Conservation (phyloP, 2,329 filamentous ascomycete genomes). For the Bipolaris victoriae region DNA sequence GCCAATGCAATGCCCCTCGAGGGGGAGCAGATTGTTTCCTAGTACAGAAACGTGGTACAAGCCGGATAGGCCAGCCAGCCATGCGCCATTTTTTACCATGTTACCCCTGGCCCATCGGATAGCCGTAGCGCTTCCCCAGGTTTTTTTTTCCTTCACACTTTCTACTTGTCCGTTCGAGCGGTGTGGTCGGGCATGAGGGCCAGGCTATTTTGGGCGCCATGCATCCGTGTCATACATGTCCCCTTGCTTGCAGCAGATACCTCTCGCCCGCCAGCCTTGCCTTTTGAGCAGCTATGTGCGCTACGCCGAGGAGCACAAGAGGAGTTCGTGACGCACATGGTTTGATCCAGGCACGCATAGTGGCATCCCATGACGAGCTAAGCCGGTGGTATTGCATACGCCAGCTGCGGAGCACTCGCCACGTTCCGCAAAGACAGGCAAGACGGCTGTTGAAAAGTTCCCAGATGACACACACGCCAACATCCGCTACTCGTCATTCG, state of each 20-base stretch:
- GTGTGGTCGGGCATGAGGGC: constrained; percentile 31
- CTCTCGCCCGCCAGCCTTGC: constrained; percentile 15
- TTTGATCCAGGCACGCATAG: constrained; percentile 6
- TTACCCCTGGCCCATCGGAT: constrained; percentile 18
- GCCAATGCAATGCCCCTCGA: constrained; percentile 34
- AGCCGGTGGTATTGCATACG: constrained; percentile 15
- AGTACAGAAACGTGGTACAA: constrained; percentile 31
- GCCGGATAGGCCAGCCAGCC: constrained; percentile 14
- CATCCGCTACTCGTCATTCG: constrained; percentile 32
- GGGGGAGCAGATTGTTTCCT: constrained; percentile 32
- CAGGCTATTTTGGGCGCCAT: constrained; percentile 27
- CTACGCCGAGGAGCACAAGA: constrained; percentile 14
- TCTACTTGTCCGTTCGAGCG: constrained; percentile 20
- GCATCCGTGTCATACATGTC: constrained; percentile 22
- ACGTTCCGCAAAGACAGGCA: constrained; percentile 24
- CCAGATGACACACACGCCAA: constrained; percentile 39
- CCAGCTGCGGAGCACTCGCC: constrained; percentile 29
- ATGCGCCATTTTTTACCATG: constrained; percentile 30
- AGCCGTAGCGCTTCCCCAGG: constrained; percentile 27
- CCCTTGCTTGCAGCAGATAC: constrained; percentile 21
- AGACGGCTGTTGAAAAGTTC: constrained; percentile 17
- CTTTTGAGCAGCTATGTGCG: background rate
- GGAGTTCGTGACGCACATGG: constrained; percentile 17
- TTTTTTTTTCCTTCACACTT: constrained; percentile 25
- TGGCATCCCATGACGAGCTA: constrained; percentile 25